Percentiles rank a stretch among this genome's conserved stretches.
Evolutionary conservation across 129 eudicot genomes (phyloP).

Genomic region (Scalesia atractyloides): DNA sequence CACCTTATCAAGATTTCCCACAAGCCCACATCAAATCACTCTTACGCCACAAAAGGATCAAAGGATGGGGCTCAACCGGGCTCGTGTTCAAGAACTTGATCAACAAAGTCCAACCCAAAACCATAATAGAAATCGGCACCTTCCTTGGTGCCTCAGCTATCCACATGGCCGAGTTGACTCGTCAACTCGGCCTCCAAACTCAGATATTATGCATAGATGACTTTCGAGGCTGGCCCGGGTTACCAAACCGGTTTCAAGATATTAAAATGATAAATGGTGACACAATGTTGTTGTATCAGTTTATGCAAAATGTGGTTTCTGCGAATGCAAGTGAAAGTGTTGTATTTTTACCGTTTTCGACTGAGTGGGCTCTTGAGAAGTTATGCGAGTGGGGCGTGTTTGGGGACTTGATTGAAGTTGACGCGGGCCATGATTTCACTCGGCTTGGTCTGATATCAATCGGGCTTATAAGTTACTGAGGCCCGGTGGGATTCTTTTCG

Average conservation of each 20-base stretch:
- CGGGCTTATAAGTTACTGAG: conserved; percentile 62
- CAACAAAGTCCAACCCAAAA: conserved; percentile 46
- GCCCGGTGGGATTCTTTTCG: conserved; percentile 76
- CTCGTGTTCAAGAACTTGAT: conserved; percentile 71
- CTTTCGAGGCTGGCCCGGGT: conserved; percentile 87
- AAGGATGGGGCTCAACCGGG: conserved; percentile 79
- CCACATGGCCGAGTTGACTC: conserved; percentile 71
- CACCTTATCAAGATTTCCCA: conserved; percentile 69
- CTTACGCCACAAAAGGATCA: conserved; percentile 44
- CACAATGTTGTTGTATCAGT: conserved; percentile 61
- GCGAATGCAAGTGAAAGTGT: conserved; percentile 43
- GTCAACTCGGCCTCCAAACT: conserved; percentile 50
- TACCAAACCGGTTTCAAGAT: conserved; percentile 31
- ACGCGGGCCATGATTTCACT: conserved; percentile 83
- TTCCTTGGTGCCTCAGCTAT: conserved; percentile 80
- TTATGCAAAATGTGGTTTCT: conserved; percentile 71
- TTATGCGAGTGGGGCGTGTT: conserved; percentile 81
- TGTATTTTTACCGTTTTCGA: conserved; percentile 60
- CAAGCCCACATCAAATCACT: conserved; percentile 49
- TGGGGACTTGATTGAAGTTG: conserved; percentile 70
- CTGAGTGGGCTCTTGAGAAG: conserved; percentile 48
- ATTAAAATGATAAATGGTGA: conserved; percentile 58
- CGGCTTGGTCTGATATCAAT: conserved; percentile 86
- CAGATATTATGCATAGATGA: conserved; percentile 79
- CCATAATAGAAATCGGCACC: conserved; percentile 78